phyloP scores from a whole-genome alignment of 1,284 basidiomycete genomes.

The Rhodotorula sp. region DNA sequence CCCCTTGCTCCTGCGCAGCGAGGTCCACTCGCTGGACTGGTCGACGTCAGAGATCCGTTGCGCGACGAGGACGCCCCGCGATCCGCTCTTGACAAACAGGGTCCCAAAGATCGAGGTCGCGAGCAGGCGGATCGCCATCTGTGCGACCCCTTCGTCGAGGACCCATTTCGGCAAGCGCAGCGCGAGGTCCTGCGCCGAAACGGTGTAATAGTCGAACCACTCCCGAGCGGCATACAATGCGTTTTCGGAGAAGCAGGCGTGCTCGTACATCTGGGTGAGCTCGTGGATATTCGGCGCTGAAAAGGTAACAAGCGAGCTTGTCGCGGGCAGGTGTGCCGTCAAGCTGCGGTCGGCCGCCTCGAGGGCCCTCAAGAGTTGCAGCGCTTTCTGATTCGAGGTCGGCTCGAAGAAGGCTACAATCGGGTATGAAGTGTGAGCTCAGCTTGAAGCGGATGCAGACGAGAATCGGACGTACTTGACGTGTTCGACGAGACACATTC shows the following conservation, averaged over 20 bases:
- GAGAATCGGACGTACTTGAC: too few species aligned
- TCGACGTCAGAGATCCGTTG: constrained; percentile 36
- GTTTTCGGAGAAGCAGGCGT: constrained; percentile 48
- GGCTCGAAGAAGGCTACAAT: constrained; percentile 62
- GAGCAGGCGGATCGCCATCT: constrained; percentile 74
- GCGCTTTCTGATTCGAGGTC: constrained; percentile 79
- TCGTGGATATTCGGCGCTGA: constrained; percentile 79
- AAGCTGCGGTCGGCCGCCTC: constrained; percentile 46
- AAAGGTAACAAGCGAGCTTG: constrained; percentile 56
- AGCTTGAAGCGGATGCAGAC: background rate
- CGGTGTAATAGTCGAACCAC: constrained; percentile 55
- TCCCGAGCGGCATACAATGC: constrained; percentile 58
- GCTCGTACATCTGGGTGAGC: constrained; percentile 64
- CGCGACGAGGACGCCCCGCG: constrained; percentile 53
- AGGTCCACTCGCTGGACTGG: constrained; percentile 18
- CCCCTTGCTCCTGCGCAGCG: constrained; percentile 10
- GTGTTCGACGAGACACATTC: constrained; percentile 42
- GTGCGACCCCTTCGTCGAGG: constrained; percentile 61
- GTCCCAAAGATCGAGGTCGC: constrained; percentile 69
- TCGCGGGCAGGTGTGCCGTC: constrained; percentile 38
- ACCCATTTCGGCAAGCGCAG: constrained; percentile 25
- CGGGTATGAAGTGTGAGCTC: background rate
- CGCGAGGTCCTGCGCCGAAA: constrained; percentile 17
- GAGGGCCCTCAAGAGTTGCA: constrained; percentile 67
- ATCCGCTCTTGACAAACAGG: constrained; percentile 79